phyloP scores from a whole-genome alignment of 164 flowering plant species.

The Stephania yunnanensis region DNA sequence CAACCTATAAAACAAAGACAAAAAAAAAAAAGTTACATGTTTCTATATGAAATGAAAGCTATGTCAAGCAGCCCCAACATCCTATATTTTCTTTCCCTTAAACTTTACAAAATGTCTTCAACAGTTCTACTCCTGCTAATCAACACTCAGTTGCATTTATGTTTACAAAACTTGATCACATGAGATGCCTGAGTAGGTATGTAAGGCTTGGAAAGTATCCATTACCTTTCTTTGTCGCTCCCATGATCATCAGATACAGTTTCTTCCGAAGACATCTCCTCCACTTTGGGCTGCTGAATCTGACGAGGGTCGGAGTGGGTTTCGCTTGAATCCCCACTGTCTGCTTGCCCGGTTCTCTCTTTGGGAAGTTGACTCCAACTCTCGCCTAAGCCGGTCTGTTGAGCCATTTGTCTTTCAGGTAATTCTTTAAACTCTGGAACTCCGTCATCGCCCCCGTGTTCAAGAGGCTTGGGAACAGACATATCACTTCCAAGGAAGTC shows the following conservation, averaged over 20 bases:
- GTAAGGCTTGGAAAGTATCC: conserved; percentile 15
- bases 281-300: conserved; percentile 23
- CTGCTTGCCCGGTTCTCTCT: conserved; percentile 20
- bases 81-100: conserved; percentile 33
- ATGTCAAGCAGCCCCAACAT: conserved; percentile 18
- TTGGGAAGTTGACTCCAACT: conserved; percentile 11
- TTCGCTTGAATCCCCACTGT: conserved; percentile 52
- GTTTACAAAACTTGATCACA: conserved; percentile 48
- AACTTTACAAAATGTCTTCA: conserved; percentile 40
- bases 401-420: conserved; percentile 20
- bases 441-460: conserved; percentile 17
- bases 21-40: not conserved
- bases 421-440: conserved; percentile 19
- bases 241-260: conserved; percentile 52
- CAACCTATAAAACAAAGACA: not conserved
- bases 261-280: conserved; percentile 55
- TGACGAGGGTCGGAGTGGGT: conserved; percentile 39
- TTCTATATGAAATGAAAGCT: not conserved
- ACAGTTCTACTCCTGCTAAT: conserved; percentile 25
- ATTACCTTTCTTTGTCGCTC: conserved; percentile 27
- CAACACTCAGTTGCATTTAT: conserved; percentile 24
- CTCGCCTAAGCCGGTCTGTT: conserved; percentile 17
- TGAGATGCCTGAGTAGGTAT: not conserved
- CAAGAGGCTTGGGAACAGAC: conserved; percentile 19
- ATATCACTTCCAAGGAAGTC: conserved; percentile 22